phyloP scores from a whole-genome alignment of 345 rosid species.

The Gossypium bickii region DNA sequence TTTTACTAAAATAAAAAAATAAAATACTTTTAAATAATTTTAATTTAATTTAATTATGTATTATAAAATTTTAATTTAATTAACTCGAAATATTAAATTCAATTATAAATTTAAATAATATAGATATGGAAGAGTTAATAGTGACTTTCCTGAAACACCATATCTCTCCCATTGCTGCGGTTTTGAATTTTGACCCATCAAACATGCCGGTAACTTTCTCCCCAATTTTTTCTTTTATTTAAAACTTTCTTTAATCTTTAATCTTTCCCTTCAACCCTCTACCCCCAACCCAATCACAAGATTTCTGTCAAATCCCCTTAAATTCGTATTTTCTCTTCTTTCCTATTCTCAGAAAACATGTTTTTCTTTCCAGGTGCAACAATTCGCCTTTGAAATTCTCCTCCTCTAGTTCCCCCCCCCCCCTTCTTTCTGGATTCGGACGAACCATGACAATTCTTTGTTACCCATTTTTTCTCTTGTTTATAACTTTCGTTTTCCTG shows the following conservation, averaged over 20 bases:
- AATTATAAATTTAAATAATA: too few relatives aligned
- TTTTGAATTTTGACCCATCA: constrained; percentile 13
- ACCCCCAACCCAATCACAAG: not conserved
- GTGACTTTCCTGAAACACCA: not conserved
- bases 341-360: constrained; percentile 1
- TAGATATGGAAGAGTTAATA: too few relatives aligned
- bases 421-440: not conserved
- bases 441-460: constrained; percentile 33
- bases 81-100: too few relatives aligned
- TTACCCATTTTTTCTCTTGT: constrained; percentile 27
- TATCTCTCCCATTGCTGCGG: not conserved
- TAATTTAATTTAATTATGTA: too few relatives aligned
- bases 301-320: not conserved
- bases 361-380: not conserved
- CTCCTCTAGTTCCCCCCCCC: not conserved
- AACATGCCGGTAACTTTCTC: constrained; percentile 8
- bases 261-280: not conserved
- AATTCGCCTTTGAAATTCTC: not conserved
- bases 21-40: too few relatives aligned
- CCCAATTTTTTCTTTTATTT: too few relatives aligned
- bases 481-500: constrained; percentile 1
- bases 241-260: not conserved
- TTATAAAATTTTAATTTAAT: too few relatives aligned
- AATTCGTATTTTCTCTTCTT: not conserved
- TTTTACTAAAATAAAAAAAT: too few relatives aligned